Evolutionary conservation across 129 eudicot genomes (phyloP).

Genomic region (Daucus carota): DNA sequence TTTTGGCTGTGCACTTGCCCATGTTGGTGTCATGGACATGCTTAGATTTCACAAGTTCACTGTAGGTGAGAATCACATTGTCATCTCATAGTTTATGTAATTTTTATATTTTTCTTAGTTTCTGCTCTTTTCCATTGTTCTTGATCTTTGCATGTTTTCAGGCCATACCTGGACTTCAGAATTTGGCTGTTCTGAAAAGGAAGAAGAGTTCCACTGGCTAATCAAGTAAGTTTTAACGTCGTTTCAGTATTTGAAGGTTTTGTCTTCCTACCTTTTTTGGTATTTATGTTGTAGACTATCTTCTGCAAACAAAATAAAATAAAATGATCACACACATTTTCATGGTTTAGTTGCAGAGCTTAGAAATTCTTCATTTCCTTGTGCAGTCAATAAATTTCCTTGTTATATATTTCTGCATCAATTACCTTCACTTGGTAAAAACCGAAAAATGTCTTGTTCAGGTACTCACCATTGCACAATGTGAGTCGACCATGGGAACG

Average conservation of each 20-base stretch:
- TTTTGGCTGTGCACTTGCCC: slow-evolving; percentile 96
- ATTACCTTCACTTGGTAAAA: background rate
- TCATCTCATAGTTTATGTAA: background rate
- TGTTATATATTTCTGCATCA: background rate
- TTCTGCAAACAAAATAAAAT: background rate
- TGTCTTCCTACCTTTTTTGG: background rate
- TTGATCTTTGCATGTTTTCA: slow-evolving; percentile 19
- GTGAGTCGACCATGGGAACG: slow-evolving; percentile 86
- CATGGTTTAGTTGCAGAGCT: background rate
- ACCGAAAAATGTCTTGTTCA: slow-evolving; percentile 8
- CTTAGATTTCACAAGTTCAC: slow-evolving; percentile 92
- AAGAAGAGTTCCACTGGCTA: slow-evolving; percentile 73
- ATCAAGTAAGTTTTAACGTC: slow-evolving; percentile 56
- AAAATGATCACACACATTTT: background rate
- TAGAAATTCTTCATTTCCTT: background rate
- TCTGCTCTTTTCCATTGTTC: background rate
- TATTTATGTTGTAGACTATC: background rate
- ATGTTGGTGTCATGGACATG: slow-evolving; percentile 99
- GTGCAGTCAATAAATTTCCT: too few species aligned
- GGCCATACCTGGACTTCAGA: slow-evolving; percentile 96
- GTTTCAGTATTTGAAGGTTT: background rate
- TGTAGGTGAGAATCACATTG: slow-evolving; percentile 47
- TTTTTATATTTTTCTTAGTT: background rate
- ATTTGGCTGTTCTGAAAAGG: slow-evolving; percentile 82
- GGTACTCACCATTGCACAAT: slow-evolving; percentile 94